A percentile compares a stretch with the other conserved stretches of the same genome.
These are phyloP conservation scores for Schizopora paradoxa DNA, from an alignment of 1,284 basidiomycete species.

Conservation along the genomic window DNA sequence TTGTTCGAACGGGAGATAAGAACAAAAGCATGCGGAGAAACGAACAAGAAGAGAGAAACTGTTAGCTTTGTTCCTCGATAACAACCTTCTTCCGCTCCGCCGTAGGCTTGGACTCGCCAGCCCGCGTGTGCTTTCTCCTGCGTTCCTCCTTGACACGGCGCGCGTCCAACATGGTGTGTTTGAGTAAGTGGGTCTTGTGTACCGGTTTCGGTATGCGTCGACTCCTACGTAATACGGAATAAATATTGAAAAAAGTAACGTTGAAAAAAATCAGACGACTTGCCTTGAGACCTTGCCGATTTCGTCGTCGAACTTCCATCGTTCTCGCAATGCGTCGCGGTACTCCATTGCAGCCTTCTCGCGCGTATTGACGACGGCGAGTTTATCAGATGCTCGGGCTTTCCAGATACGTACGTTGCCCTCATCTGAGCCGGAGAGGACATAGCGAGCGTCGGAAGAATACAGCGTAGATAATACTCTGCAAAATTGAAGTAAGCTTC, in stretches of 20 bases:
- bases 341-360: constrained; percentile 94
- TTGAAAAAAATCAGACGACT: constrained; percentile 24
- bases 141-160: constrained; percentile 91
- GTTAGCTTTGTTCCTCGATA: constrained; percentile 67
- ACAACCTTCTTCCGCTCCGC: constrained; percentile 87
- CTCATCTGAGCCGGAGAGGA: constrained; percentile 93
- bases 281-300: constrained; percentile 81
- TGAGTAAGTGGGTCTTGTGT: constrained; percentile 82
- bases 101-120: constrained; percentile 85
- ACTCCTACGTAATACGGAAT: constrained; percentile 40
- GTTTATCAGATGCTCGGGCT: constrained; percentile 85
- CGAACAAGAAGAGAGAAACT: not conserved
- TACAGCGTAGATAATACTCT: constrained; percentile 74
- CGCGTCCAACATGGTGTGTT: constrained; percentile 91
- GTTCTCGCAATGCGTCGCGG: constrained; percentile 79
- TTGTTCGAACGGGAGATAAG: too few species aligned
- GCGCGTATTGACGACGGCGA: constrained; percentile 88
- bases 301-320: constrained; percentile 84
- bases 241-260: not conserved
- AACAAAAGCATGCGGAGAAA: not conserved
- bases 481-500: constrained; percentile 24
- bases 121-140: constrained; percentile 80
- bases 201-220: constrained; percentile 90
- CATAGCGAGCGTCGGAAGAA: constrained; percentile 89
- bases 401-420: constrained; percentile 99